Percentiles rank a stretch among this genome's conserved stretches.
phyloP scores from a whole-genome alignment of 2,329 filamentous ascomycete species.

The Cladosporium sp. region DNA sequence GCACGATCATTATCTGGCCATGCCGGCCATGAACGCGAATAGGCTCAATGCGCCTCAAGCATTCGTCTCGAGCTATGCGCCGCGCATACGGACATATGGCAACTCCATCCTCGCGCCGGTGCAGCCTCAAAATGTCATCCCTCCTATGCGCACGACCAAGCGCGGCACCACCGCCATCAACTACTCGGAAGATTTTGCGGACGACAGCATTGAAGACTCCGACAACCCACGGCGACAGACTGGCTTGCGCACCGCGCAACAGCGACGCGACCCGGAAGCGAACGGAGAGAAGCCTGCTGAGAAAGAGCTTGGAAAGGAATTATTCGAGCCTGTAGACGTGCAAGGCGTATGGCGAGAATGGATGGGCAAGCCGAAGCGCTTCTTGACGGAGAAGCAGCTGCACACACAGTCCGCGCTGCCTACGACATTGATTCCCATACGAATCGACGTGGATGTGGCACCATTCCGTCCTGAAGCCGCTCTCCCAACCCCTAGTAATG shows the following conservation, averaged over 20 bases:
- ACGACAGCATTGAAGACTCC: constrained; percentile 73
- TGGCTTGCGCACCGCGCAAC: constrained; percentile 75
- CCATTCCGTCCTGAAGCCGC: constrained; percentile 66
- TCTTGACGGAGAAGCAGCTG: constrained; percentile 55
- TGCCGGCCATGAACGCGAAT: constrained; percentile 20
- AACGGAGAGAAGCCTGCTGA: constrained; percentile 57
- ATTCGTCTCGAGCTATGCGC: constrained; percentile 86
- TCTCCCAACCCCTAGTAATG: constrained; percentile 60
- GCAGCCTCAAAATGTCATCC: constrained; percentile 64
- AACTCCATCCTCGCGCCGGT: constrained; percentile 88
- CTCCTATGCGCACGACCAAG: constrained; percentile 83
- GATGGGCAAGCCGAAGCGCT: constrained; percentile 69
- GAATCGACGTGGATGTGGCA: constrained; percentile 90
- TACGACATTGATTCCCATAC: constrained; percentile 87
- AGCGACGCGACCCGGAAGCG: constrained; percentile 59
- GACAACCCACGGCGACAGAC: constrained; percentile 68
- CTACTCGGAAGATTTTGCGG: constrained; percentile 94
- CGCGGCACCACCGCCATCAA: constrained; percentile 95
- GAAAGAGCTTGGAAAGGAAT: constrained; percentile 77
- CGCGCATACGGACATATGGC: constrained; percentile 81
- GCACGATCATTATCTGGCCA: background rate
- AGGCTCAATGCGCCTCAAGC: constrained; percentile 66
- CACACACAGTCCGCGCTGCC: constrained; percentile 70
- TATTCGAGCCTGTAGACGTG: constrained; percentile 70
- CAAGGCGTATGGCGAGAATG: constrained; percentile 93